Evolutionary conservation across 1,284 basidiomycete species (phyloP), one percentile per base, ranked within the genome.

Genomic region (Ustilago vetiveriae): DNA sequence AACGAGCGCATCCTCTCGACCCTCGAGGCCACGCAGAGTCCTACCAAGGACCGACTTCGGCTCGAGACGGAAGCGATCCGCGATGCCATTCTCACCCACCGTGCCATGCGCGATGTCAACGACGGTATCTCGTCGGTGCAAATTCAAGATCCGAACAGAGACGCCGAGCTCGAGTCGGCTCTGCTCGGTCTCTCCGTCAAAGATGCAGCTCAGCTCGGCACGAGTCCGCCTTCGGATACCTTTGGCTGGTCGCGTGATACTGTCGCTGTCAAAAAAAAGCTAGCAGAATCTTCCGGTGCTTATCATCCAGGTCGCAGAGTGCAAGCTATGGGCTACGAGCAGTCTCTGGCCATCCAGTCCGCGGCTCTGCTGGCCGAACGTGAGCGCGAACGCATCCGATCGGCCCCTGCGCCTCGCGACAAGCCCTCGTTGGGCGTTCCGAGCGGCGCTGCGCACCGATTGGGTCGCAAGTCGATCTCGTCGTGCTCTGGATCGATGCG

Each of bases 401-500:
- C 38, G n/a, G 11, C 46, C 33, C 46, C 45, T 38, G 32, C 42
- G 9, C 22, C 37, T 3, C 67, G 67, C 36, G 67, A 70, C 2
- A 65, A 54, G 38, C 27, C 67, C 13, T 57, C 56, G 6, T 24
- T 47, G 7, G 55, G 67, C 6, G 62, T 70, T 9, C 67, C 67
- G 2, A 65, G 62, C 32, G 67, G 67, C 16, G 62, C 67, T 19
- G 67, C 67, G 11, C 67, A 70, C 53, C 52, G 40, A 23, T 30
- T 65, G 2, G 67, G 67, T 2, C 67, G 67, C 43, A 70, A 70
- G 17, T 70, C 67, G 14, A 62, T 70, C 56, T 70, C 67, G n/a
- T 70, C 67, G 7, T 65, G 55, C 42, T 65, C 62, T 4, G 57
- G 52, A 21, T 53, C 57, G 17, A 53, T 70, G 62, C 67, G 67